These are phyloP conservation scores for Botrytis elliptica DNA, from an alignment of 2,329 filamentous ascomycete genomes.

Conservation along the genomic window DNA sequence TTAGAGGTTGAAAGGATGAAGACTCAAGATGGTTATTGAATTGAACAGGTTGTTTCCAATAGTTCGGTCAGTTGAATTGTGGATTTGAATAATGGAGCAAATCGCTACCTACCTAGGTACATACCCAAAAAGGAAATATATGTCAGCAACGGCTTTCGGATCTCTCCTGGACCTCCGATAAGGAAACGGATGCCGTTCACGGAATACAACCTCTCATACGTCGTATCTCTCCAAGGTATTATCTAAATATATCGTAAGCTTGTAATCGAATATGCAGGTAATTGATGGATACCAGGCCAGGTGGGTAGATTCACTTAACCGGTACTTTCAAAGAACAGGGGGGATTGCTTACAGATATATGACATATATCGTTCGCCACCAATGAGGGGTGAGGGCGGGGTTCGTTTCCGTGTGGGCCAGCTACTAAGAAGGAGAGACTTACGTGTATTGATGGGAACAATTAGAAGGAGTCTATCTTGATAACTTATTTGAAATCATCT, in stretches of 20 bases:
- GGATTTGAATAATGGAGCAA: neutral
- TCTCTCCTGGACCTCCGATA: neutral
- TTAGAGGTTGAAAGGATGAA: neutral
- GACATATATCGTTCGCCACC: neutral
- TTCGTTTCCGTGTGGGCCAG: neutral
- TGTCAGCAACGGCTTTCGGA: slow-evolving; percentile 1
- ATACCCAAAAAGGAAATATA: neutral
- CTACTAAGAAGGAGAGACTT: neutral
- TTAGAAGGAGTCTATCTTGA: neutral
- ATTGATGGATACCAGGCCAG: neutral
- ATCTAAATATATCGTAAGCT: neutral
- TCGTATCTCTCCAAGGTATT: neutral
- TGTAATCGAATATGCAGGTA: neutral
- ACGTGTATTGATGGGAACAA: neutral
- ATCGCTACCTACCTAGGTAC: neutral
- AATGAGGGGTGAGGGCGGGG: neutral
- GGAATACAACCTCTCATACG: neutral
- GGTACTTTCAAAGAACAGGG: neutral
- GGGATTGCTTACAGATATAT: neutral
- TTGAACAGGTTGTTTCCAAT: neutral
- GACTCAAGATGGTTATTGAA: neutral
- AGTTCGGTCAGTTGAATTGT: neutral
- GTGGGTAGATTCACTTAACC: neutral
- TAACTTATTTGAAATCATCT: neutral
- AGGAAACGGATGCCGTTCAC: neutral